These are phyloP conservation scores for Trichoderma sp. DNA, from an alignment of 2,329 filamentous ascomycete species.

Conservation along the genomic window DNA sequence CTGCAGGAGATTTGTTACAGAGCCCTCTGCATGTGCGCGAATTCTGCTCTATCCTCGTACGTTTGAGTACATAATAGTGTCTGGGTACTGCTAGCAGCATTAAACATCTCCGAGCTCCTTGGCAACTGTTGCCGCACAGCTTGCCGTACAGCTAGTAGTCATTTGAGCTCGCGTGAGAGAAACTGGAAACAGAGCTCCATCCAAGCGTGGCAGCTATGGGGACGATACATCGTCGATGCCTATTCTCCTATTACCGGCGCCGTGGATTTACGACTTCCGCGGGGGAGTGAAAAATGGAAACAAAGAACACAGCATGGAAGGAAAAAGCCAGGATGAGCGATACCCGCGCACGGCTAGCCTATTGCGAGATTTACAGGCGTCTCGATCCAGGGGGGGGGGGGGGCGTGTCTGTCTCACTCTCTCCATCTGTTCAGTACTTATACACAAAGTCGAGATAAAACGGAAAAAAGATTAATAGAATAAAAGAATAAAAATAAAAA, in stretches of 20 bases:
- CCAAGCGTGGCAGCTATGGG: not conserved
- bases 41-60: not conserved
- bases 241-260: slow-evolving; percentile 13
- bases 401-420: not conserved
- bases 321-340: not conserved
- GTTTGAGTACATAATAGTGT: not conserved
- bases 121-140: not conserved
- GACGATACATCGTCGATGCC: not conserved
- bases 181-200: not conserved
- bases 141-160: not conserved
- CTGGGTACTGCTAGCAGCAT: not conserved
- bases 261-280: slow-evolving; percentile 15
- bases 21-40: not conserved
- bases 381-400: not conserved
- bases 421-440: not conserved
- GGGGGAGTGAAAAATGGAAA: not conserved
- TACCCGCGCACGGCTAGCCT: slow-evolving; percentile 17
- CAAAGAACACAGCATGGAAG: not conserved
- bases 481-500: not conserved
- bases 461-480: not conserved
- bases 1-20: not conserved
- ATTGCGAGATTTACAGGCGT: slow-evolving; percentile 17
- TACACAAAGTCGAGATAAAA: not conserved
- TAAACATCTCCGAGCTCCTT: not conserved
- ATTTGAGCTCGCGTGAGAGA: not conserved